Conservation (phyloP, 129 eudicot species). For the Saussurea involucrata region DNA sequence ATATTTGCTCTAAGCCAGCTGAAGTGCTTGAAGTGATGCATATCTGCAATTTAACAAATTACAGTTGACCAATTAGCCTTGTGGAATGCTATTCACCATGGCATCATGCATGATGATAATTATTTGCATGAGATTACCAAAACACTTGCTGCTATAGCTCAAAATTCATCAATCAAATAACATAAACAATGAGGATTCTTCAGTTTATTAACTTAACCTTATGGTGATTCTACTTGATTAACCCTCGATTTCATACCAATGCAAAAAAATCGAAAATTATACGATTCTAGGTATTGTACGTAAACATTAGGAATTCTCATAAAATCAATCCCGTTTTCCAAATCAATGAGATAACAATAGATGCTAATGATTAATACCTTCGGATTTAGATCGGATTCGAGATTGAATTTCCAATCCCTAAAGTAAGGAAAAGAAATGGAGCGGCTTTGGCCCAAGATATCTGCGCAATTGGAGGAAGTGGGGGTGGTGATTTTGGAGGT, state of each 20-base stretch:
- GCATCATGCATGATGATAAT: background rate
- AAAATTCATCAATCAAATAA: background rate
- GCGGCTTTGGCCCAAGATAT: slow-evolving; percentile 33
- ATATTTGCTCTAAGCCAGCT: slow-evolving; percentile 56
- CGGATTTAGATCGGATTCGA: slow-evolving; percentile 32
- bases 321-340: background rate
- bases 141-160: background rate
- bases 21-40: slow-evolving; percentile 59
- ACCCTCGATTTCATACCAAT: background rate
- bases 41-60: slow-evolving; percentile 31
- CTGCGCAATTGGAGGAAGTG: slow-evolving; percentile 30
- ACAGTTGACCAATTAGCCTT: background rate
- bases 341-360: background rate
- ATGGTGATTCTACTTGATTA: background rate
- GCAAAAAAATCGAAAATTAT: background rate
- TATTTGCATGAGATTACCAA: background rate
- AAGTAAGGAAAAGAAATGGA: slow-evolving; percentile 38
- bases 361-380: slow-evolving; percentile 21
- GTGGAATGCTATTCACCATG: background rate
- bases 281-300: background rate
- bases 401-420: slow-evolving; percentile 35
- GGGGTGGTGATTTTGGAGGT: slow-evolving; percentile 5
- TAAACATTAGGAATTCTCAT: background rate
- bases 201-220: background rate
- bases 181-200: background rate